These are phyloP conservation scores for Diaporthe sp. DNA, from an alignment of 2,329 filamentous ascomycete genomes.

Conservation along the genomic window DNA sequence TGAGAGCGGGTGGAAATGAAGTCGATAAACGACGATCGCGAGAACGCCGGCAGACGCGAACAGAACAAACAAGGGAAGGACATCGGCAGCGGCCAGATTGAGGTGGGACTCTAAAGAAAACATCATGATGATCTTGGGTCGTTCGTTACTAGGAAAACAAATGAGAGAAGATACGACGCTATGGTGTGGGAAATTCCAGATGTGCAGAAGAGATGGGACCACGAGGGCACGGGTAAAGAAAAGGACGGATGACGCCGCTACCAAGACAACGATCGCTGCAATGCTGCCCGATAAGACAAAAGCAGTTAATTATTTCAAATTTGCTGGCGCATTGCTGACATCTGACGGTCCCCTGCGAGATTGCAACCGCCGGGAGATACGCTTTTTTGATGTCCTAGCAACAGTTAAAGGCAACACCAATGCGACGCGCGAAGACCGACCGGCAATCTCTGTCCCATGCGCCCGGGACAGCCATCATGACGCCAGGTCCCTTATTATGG, in stretches of 20 bases:
- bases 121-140: slow-evolving; percentile 25
- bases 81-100: not conserved
- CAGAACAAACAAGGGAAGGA: slow-evolving; percentile 15
- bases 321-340: slow-evolving; percentile 5
- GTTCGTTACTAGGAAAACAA: slow-evolving; percentile 15
- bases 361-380: not conserved
- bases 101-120: slow-evolving; percentile 16
- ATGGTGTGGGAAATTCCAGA: not conserved
- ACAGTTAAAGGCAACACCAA: not conserved
- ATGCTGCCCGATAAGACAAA: slow-evolving; percentile 21
- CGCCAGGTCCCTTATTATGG: not conserved
- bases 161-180: slow-evolving; percentile 24
- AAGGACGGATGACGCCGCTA: not conserved
- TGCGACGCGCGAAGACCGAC: slow-evolving; percentile 1
- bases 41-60: slow-evolving; percentile 22
- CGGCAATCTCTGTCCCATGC: not conserved
- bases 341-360: slow-evolving; percentile 8
- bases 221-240: not conserved
- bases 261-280: not conserved
- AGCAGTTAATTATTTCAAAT: not conserved
- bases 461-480: not conserved
- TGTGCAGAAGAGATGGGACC: not conserved
- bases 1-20: slow-evolving; percentile 37
- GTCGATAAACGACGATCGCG: slow-evolving; percentile 33
- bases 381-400: slow-evolving; percentile 7